These are phyloP conservation scores for Metroxylon sagu DNA, from an alignment of 176 grass and related monocot species.

Conservation along the genomic window DNA sequence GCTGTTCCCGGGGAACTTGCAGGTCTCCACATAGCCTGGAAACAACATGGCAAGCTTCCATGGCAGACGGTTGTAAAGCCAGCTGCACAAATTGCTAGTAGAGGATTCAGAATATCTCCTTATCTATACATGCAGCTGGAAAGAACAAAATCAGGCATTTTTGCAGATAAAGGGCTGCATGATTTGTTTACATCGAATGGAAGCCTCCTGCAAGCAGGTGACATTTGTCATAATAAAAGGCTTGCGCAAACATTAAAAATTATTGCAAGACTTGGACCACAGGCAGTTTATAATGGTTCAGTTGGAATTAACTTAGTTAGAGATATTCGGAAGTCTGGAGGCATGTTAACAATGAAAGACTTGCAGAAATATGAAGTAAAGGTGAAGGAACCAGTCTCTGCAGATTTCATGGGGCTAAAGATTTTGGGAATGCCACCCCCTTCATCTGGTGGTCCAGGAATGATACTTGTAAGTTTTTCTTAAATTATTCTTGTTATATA, in stretches of 20 bases:
- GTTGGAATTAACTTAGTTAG: constrained; percentile 37
- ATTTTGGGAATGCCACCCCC: constrained; percentile 75
- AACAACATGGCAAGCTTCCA: constrained; percentile 65
- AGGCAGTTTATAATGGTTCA: constrained; percentile 46
- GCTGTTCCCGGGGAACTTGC: constrained; percentile 63
- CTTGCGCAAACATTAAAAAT: constrained; percentile 43
- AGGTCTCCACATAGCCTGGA: constrained; percentile 71
- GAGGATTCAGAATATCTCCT: constrained; percentile 55
- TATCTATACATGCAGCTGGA: constrained; percentile 83
- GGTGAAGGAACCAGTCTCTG: constrained; percentile 40
- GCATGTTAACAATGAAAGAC: constrained; percentile 58
- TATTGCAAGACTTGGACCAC: constrained; percentile 43
- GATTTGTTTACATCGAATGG: constrained; percentile 46
- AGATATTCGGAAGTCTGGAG: constrained; percentile 52
- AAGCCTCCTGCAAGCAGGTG: constrained; percentile 39
- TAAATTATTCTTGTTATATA: constrained; percentile 3
- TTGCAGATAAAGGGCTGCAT: constrained; percentile 37
- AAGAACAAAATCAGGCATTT: constrained; percentile 42
- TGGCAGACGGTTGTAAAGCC: constrained; percentile 60
- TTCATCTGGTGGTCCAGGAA: constrained; percentile 74
- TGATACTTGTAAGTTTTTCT: constrained; percentile 55
- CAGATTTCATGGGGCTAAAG: constrained; percentile 44
- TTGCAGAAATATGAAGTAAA: constrained; percentile 56
- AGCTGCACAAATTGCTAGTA: constrained; percentile 37
- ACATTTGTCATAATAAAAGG: constrained; percentile 46